A percentile compares a stretch with the other conserved stretches of the same genome.
Conservation (phyloP, 2,329 filamentous ascomycete genomes). For the Huntiella moniliformis region DNA sequence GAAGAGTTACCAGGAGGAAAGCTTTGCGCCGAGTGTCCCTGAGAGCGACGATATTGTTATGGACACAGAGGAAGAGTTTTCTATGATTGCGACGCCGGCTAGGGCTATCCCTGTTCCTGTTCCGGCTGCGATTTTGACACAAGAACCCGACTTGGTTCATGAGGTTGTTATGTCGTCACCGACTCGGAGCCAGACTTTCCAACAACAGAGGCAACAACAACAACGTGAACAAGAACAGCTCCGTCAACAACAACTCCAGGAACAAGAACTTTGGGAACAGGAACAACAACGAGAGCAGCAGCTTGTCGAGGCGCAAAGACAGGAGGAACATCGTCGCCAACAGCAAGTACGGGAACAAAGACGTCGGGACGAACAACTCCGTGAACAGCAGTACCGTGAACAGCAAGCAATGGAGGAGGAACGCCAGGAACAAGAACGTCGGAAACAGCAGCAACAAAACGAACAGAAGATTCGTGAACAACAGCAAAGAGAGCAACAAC, state of each 20-base stretch:
- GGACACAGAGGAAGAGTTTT: no score
- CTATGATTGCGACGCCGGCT: no score
- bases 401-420: constrained; percentile 11
- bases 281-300: constrained; percentile 12
- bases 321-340: no score
- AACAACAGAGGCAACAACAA: neutral
- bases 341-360: no score
- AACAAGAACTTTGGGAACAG: constrained; percentile 5
- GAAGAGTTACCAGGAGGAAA: no score
- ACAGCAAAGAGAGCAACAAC: no score
- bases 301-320: constrained; percentile 4
- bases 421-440: constrained; percentile 5
- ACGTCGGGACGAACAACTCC: no score
- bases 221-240: neutral
- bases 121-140: constrained; percentile 11
- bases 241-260: constrained; percentile 6
- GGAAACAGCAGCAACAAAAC: constrained; percentile 8
- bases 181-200: no score
- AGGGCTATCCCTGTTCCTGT: constrained; percentile 8
- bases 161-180: no score
- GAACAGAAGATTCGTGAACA: no score
- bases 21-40: no score
- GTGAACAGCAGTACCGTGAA: constrained; percentile 14
- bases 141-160: constrained; percentile 1
- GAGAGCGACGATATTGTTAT: no score